These are phyloP conservation scores for Castanea sativa DNA, from an alignment of 306 rosid genomes.

Conservation along the genomic window DNA sequence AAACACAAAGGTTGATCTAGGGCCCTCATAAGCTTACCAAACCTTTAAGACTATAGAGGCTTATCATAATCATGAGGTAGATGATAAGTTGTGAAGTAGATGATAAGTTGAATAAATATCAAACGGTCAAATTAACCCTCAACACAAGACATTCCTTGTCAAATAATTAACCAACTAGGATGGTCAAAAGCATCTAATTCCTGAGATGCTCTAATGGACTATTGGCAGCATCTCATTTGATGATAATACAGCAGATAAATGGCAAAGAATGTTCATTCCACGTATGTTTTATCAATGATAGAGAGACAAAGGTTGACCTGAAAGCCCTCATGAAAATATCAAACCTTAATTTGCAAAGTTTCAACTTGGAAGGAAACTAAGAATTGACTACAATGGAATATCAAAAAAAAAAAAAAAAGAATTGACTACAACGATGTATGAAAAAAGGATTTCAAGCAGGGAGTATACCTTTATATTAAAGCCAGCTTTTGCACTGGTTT, in stretches of 20 bases:
- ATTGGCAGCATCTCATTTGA: slow-evolving; percentile 14
- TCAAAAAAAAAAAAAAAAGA: neutral
- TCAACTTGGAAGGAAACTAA: neutral
- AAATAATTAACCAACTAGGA: slow-evolving; percentile 8
- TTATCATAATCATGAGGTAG: neutral
- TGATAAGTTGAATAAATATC: slow-evolving; percentile 1
- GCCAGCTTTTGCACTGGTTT: slow-evolving; percentile 45
- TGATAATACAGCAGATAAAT: slow-evolving; percentile 10
- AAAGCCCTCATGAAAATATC: neutral
- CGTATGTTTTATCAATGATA: neutral
- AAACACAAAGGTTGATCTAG: neutral
- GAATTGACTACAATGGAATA: neutral
- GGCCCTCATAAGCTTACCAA: neutral
- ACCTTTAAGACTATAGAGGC: neutral
- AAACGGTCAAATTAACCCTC: slow-evolving; percentile 6
- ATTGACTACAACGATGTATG: slow-evolving; percentile 3
- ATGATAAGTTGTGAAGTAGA: neutral
- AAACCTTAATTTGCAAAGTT: neutral
- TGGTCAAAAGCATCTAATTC: slow-evolving; percentile 11
- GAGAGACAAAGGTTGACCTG: neutral
- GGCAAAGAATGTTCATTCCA: neutral
- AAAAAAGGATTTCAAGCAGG: neutral
- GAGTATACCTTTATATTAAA: slow-evolving; percentile 40
- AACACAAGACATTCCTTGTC: neutral
- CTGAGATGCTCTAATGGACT: slow-evolving; percentile 7